Conservation (phyloP, 2,329 filamentous ascomycete genomes). For the Tolypocladium endophyticum region DNA sequence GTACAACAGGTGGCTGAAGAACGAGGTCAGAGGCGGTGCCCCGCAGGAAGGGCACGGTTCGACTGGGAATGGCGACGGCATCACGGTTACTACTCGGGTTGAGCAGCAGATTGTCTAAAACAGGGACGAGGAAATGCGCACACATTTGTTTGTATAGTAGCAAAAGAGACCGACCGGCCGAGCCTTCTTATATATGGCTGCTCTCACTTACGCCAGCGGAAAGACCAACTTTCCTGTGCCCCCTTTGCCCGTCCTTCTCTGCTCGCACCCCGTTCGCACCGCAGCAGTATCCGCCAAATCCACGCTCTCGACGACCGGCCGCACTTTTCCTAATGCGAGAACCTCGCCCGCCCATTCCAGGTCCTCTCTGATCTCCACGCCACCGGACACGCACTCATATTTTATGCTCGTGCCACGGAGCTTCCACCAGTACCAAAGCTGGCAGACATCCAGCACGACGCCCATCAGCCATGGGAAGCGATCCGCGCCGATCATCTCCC, state of each 20-base stretch:
- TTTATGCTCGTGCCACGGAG: slow-evolving; percentile 32
- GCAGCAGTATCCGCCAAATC: slow-evolving; percentile 30
- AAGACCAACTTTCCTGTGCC: slow-evolving; percentile 18
- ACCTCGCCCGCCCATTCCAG: slow-evolving; percentile 29
- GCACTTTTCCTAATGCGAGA: slow-evolving; percentile 31
- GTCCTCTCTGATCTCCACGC: slow-evolving; percentile 28
- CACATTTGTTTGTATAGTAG: not conserved
- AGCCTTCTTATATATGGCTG: not conserved
- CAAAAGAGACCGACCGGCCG: not conserved
- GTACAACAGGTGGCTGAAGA: not conserved
- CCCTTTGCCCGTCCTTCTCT: slow-evolving; percentile 18
- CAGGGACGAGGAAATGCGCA: too few relatives aligned
- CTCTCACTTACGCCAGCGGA: slow-evolving; percentile 2
- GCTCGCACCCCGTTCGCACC: slow-evolving; percentile 28
- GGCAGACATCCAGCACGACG: slow-evolving; percentile 22
- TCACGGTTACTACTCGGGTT: not conserved
- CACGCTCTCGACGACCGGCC: slow-evolving; percentile 28
- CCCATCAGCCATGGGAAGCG: slow-evolving; percentile 26
- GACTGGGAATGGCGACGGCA: not conserved
- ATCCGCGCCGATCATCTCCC: slow-evolving; percentile 18
- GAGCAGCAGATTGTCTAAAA: not conserved
- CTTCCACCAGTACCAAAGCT: slow-evolving; percentile 29
- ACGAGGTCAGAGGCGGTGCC: not conserved
- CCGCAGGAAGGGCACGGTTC: not conserved
- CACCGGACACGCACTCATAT: slow-evolving; percentile 34